Evolutionary conservation across 1,284 basidiomycete species (phyloP).

Genomic region (Ustanciosporium gigantosporum): DNA sequence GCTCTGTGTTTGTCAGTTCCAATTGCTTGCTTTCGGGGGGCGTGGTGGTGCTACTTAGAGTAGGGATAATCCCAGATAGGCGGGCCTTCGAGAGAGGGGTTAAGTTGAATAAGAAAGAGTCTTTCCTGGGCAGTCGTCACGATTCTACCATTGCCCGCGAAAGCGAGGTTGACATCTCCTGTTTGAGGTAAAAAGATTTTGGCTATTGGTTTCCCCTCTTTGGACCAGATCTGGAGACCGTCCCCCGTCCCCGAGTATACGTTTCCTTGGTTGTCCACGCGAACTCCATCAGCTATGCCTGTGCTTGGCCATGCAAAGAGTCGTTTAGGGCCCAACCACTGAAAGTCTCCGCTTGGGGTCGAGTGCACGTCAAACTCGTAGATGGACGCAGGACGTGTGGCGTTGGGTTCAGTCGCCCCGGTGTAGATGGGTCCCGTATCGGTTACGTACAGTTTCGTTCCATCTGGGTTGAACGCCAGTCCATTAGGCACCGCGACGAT

Average conservation of each 20-base stretch:
- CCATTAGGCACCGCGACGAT: slow-evolving; percentile 68
- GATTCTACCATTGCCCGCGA: slow-evolving; percentile 6
- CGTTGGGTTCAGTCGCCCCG: not conserved
- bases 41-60: too few species aligned
- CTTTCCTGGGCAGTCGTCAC: slow-evolving; percentile 2
- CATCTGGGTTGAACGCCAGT: slow-evolving; percentile 72
- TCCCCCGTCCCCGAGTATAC: slow-evolving; percentile 68
- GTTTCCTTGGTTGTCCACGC: slow-evolving; percentile 70
- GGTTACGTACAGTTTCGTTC: slow-evolving; percentile 71
- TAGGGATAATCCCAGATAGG: slow-evolving; percentile 2
- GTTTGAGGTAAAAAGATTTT: slow-evolving; percentile 4
- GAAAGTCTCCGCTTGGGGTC: slow-evolving; percentile 62
- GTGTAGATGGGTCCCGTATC: slow-evolving; percentile 63
- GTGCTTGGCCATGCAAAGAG: slow-evolving; percentile 73
- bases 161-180: slow-evolving; percentile 4
- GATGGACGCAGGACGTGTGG: slow-evolving; percentile 60
- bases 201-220: not conserved
- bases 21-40: too few species aligned
- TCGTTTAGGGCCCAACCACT: slow-evolving; percentile 67
- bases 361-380: slow-evolving; percentile 72
- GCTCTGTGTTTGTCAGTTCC: too few species aligned
- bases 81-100: not conserved
- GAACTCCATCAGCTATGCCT: slow-evolving; percentile 70
- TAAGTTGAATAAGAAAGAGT: slow-evolving; percentile 3
- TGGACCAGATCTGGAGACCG: slow-evolving; percentile 12